These are phyloP conservation scores for Tulasnella sp. DNA, from an alignment of 768 basidiomycete species.

Conservation along the genomic window DNA sequence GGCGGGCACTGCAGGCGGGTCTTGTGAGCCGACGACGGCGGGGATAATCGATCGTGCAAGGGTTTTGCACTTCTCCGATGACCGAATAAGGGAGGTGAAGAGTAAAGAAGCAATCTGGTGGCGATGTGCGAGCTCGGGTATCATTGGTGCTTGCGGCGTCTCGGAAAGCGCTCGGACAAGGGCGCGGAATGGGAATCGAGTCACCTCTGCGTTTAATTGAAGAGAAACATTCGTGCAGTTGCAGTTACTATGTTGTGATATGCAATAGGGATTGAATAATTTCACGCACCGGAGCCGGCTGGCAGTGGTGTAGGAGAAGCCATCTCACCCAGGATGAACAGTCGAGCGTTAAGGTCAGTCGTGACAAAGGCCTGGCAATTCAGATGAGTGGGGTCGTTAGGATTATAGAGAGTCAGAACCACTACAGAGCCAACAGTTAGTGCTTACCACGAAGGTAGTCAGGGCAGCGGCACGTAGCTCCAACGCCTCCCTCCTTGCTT, in stretches of 20 bases:
- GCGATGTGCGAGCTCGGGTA: conserved; percentile 46
- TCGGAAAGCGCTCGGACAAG: conserved; percentile 49
- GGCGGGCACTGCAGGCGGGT: conserved; percentile 24
- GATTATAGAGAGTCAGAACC: too few relatives aligned
- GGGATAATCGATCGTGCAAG: conserved; percentile 30
- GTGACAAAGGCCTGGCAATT: conserved; percentile 52
- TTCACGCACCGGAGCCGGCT: conserved; percentile 33
- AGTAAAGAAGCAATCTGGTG: conserved; percentile 67
- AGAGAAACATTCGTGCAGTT: neutral
- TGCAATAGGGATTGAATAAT: too few relatives aligned
- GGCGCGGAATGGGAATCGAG: conserved; percentile 43
- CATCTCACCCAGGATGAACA: conserved; percentile 55
- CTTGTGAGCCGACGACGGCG: conserved; percentile 49
- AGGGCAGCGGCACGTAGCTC: conserved; percentile 70
- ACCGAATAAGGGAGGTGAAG: conserved; percentile 68
- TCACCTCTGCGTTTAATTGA: neutral
- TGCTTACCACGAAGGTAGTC: conserved; percentile 66
- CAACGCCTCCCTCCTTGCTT: conserved; percentile 50
- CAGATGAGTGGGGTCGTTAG: neutral
- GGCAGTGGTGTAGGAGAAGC: conserved; percentile 8
- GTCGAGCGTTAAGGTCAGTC: conserved; percentile 13
- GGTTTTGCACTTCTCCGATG: conserved; percentile 34
- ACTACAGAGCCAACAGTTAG: neutral
- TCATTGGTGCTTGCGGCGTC: conserved; percentile 51
- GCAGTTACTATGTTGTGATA: too few relatives aligned